Evolutionary conservation across 495 filamentous ascomycete genomes (phyloP).

Genomic region (Podospora conica): DNA sequence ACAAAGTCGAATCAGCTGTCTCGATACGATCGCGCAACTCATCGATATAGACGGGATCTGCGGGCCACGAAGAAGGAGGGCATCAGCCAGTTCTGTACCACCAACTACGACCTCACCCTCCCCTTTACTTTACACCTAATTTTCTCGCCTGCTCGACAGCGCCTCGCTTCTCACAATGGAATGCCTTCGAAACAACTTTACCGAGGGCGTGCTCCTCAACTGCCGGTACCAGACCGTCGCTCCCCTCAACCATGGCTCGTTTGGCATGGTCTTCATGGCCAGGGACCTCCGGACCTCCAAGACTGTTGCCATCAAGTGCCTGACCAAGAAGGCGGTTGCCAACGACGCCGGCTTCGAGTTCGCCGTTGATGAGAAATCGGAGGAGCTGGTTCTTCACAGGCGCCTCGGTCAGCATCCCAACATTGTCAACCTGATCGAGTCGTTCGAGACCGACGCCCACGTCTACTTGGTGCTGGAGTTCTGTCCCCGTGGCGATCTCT

Average conservation of each 20-base stretch:
- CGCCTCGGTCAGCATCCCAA: slow-evolving; percentile 76
- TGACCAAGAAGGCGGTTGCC: slow-evolving; percentile 68
- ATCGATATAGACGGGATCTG: slow-evolving; percentile 37
- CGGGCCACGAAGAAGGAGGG: slow-evolving; percentile 35
- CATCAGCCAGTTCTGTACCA: slow-evolving; percentile 31
- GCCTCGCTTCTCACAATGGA: slow-evolving; percentile 52
- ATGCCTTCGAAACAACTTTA: slow-evolving; percentile 69
- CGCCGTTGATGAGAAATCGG: slow-evolving; percentile 73
- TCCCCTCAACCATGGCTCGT: slow-evolving; percentile 96
- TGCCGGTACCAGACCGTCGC: slow-evolving; percentile 85
- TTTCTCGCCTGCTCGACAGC: slow-evolving; percentile 8
- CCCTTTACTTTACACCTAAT: slow-evolving; percentile 25
- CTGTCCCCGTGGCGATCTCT: slow-evolving; percentile 92
- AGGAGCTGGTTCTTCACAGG: slow-evolving; percentile 78
- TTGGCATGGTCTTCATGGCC: slow-evolving; percentile 95
- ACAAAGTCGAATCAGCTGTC: slow-evolving; percentile 38
- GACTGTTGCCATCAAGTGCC: slow-evolving; percentile 87
- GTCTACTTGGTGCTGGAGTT: slow-evolving; percentile 92
- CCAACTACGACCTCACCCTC: slow-evolving; percentile 19
- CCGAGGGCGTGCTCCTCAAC: slow-evolving; percentile 65
- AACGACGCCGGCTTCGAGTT: slow-evolving; percentile 47
- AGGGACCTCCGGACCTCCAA: slow-evolving; percentile 67
- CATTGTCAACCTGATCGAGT: slow-evolving; percentile 86
- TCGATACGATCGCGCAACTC: slow-evolving; percentile 26
- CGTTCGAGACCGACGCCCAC: slow-evolving; percentile 87